Base-by-base conservation (phyloP, 495 filamentous ascomycete species). In the Geoglossum glabrum region DNA sequence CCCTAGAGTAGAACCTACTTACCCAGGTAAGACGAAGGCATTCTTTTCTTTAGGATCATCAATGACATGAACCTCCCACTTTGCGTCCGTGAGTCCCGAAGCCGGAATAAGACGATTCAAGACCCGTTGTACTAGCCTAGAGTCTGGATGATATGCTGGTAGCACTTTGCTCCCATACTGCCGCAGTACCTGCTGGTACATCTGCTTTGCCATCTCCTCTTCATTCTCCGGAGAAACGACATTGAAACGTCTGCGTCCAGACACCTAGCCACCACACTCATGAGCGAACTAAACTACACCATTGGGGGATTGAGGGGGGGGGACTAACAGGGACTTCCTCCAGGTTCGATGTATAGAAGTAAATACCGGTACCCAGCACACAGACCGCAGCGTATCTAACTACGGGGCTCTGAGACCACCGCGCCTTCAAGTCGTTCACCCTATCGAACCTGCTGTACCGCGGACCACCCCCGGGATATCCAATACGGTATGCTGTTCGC, bases 51-150 rank as follows among this genome's bases (percentile, higher is more conserved):
- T 62, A 26, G 74, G 69, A 55, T 83, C 83, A 13, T 87, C 73
- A 57, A 97, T 90, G 19, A 97, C 88, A 70, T 80, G 76, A 13
- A 95, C 81, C 70, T 89, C 85, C 90, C 90, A 95, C 8, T 80
- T 60, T 28, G 81, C 70, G 59, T 76, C 72, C 25, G 73, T 67
- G 65, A 90, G 69, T 0, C 81, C 82, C 33, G 73, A 78, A 28
- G 77, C 74, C 3, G 85, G 86, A 43, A 95, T 78, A 61, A 97
- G 66, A 47, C 82, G 70, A 57, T 75, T 64, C 70, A 96, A 72
- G 0, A 96, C 85, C 36, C 76, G 70, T 66, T 77, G 70, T 21
- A 95, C 87, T 64, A 72, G 67, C 25, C 64, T 58, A 27, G 75
- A 71, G 8, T 74, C 33, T 8, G 74, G 77, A 61, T 84, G 76